Evolutionary conservation across 495 filamentous ascomycete species (phyloP).

Genomic region (Penicillium manginii): DNA sequence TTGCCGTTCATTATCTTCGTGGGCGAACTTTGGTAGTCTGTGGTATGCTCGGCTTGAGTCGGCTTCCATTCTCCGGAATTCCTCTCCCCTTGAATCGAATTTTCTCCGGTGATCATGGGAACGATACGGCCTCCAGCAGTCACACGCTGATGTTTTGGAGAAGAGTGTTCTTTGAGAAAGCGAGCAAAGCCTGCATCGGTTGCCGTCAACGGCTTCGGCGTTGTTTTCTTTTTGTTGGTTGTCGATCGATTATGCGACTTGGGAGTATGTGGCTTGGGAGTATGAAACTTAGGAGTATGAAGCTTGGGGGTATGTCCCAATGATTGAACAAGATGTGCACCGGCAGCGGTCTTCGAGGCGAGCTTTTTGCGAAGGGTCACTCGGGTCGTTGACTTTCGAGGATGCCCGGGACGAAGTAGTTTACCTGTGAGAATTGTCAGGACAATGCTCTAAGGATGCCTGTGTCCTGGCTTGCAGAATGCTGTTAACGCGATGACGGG

Average conservation of each 20-base stretch:
- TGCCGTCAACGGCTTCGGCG: slow-evolving; percentile 25
- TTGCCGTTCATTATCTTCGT: background rate
- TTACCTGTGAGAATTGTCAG: slow-evolving; percentile 14
- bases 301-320: slow-evolving; percentile 2
- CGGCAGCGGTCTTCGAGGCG: background rate
- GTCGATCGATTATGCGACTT: background rate
- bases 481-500: background rate
- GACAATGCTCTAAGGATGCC: background rate
- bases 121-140: slow-evolving; percentile 69
- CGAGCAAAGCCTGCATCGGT: slow-evolving; percentile 48
- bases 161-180: slow-evolving; percentile 62
- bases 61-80: background rate
- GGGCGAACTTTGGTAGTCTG: background rate
- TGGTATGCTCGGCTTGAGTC: background rate
- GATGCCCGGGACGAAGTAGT: background rate
- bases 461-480: background rate
- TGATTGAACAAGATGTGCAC: slow-evolving; percentile 7
- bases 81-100: slow-evolving; percentile 16
- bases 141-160: slow-evolving; percentile 62
- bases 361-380: slow-evolving; percentile 11
- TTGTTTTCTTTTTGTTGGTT: slow-evolving; percentile 28
- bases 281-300: background rate
- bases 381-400: slow-evolving; percentile 5
- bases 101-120: slow-evolving; percentile 44
- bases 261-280: background rate